Base-by-base conservation (phyloP, 108 stramenopile genomes). In the Nitzschia putrida region DNA sequence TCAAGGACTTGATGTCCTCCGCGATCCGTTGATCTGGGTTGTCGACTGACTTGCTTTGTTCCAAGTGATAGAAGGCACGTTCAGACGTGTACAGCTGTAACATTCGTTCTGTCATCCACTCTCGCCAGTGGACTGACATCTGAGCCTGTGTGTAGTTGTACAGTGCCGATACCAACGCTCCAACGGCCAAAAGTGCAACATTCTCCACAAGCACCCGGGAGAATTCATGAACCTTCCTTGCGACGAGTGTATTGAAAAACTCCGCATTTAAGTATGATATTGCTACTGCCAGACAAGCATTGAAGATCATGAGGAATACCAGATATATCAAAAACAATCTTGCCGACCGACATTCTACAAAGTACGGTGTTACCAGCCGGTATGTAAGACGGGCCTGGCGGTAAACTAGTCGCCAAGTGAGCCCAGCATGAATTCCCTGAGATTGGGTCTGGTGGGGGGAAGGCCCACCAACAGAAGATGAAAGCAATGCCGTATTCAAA, bases 11-110 rank as follows among this genome's bases (percentile, higher is more conserved):
- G 3, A 98, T 95, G 69, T 97, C 97, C 64, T 97, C 95, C 3
- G 95, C 80, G 16, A 98, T 94, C 40, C 96, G 86, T 69, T 98
- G 97, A 77, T 98, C 97, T 8, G 96, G 95, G 69, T 97, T 98
- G 69, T 95, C 95, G 3, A 74, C 66, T 58, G 79, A 50, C 21
- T 66, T 18, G 23, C 80, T 78, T 18, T 82, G 82, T 67, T 94
- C 90, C 47, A 94, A 58, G 0, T 75, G 73, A 69, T 94, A 94
- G 58, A 88, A 94, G 18, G 90, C 93, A 10, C 88, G 82, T 66
- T 93, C 86, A n/a, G 80, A 78, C 16, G 72, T 75, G 63, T 93
- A 95, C 11, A 92, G 59, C 34, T 90, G 77, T 13, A 95, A 54
- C 42, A 83, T 86, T n/a, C 90, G 84, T 53, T 83, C 80, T 0